phyloP scores from a whole-genome alignment of 2,329 filamentous ascomycete species.

The Diplodia corticola region DNA sequence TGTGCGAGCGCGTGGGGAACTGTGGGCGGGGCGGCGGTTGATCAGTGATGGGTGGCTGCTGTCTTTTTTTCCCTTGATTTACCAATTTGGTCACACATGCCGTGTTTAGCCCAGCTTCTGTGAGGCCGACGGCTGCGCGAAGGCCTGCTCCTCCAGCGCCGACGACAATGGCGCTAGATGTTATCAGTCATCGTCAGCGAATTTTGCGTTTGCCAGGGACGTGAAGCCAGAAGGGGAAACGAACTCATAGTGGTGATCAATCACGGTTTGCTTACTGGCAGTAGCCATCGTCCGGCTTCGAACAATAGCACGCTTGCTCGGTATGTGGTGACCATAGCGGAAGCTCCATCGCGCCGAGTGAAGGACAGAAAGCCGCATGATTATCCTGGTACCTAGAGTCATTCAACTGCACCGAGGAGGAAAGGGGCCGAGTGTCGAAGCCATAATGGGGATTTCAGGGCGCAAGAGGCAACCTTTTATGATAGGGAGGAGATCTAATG shows the following conservation, averaged over 20 bases:
- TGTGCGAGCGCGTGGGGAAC: slow-evolving; percentile 65
- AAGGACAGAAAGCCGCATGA: background rate
- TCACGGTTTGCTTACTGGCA: slow-evolving; percentile 25
- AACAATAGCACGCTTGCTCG: background rate
- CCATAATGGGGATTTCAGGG: background rate
- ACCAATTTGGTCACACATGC: slow-evolving; percentile 63
- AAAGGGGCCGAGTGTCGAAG: background rate
- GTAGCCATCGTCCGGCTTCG: background rate
- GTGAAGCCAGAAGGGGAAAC: background rate
- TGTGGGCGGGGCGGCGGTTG: background rate
- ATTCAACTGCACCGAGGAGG: background rate
- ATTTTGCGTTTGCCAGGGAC: background rate
- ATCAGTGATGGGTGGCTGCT: background rate
- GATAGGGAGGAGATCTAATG: background rate
- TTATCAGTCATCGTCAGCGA: background rate
- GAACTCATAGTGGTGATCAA: slow-evolving; percentile 41
- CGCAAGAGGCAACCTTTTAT: background rate
- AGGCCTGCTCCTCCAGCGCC: slow-evolving; percentile 63
- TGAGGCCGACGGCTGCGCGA: slow-evolving; percentile 63
- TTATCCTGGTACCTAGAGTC: background rate
- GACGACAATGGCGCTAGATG: slow-evolving; percentile 43
- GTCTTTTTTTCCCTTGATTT: background rate
- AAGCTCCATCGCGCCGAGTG: background rate
- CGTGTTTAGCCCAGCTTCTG: slow-evolving; percentile 64
- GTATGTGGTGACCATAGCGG: background rate